Base-by-base conservation (phyloP, 192 early-diverging fungal genomes). In the Lobosporangium transversale region DNA sequence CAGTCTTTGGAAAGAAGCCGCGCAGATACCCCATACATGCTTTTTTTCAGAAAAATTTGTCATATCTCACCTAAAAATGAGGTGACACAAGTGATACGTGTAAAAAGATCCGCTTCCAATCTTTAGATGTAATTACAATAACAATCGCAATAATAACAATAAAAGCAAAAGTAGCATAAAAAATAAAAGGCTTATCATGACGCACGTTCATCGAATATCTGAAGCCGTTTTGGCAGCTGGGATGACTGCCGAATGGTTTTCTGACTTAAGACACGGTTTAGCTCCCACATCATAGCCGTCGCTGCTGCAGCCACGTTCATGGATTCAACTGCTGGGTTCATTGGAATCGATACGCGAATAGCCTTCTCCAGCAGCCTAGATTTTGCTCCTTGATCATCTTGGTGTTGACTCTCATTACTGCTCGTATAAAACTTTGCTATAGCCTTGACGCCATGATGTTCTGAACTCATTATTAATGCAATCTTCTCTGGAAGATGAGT, bases 301-400 rank as follows among this genome's bases (percentile, higher is more conserved):
- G 79, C 84, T 12, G 73, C 84, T 9, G 50, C 74, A 11, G 81
- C 70, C 6, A 83, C 81, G 40, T 83, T 83, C 53, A 85, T 60
- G 9, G 81, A 83, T 54, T 85, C 81, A 1, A 83, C 81, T 11
- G 54, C 66, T 6, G 45, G 37, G 37, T 58, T 45, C 84, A 85
- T 85, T 0, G 81, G 81, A 30, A 85, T 78, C 42, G 84, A 83
- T 2, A 85, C 80, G 27, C 81, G 45, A 26, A 81, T 57, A 0
- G 79, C 55, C 6, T 69, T 62, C 10, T 68, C 20, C 26, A 78
- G 20, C 21, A 81, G 36, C 29, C 48, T 29, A 0, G 37, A 51
- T 30, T 75, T 75, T 17, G 71, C 63, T 8, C 21, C 51, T 31
- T 55, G 58, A 15, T 75, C 71, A 12, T 54, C 42, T 6, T 52